Percentiles rank a stretch among this genome's conserved stretches.
Conservation (phyloP, 192 early-diverging fungal species). For the Haplosporangium gracile region DNA sequence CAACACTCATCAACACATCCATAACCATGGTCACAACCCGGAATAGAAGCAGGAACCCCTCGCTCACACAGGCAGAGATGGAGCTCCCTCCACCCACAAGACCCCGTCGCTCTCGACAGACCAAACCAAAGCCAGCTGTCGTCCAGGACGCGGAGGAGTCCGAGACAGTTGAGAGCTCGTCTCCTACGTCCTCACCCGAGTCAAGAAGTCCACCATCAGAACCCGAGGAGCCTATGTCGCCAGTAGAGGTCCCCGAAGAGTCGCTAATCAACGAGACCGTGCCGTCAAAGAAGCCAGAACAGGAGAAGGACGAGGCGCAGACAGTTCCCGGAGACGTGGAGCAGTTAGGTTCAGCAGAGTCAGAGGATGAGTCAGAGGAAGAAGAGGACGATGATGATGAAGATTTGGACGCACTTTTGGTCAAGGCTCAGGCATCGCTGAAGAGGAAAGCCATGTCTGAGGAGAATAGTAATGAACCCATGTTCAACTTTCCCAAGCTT, state of each 20-base stretch:
- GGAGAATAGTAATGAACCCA: slow-evolving; percentile 16
- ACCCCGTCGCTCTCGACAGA: slow-evolving; percentile 24
- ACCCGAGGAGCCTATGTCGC: neutral
- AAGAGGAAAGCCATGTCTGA: slow-evolving; percentile 38
- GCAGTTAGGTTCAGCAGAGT: neutral
- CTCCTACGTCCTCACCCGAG: slow-evolving; percentile 21
- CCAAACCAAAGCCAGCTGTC: neutral
- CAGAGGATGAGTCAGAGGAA: neutral
- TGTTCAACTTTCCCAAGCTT: slow-evolving; percentile 57
- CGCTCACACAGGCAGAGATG: neutral
- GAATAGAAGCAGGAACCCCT: slow-evolving; percentile 25
- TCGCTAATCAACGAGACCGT: neutral
- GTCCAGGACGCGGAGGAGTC: slow-evolving; percentile 19
- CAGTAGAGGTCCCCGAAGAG: neutral
- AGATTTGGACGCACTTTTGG: slow-evolving; percentile 53
- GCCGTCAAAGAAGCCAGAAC: neutral
- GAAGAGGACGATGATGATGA: slow-evolving; percentile 37
- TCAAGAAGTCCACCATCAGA: slow-evolving; percentile 13
- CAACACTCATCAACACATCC: neutral
- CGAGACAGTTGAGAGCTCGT: slow-evolving; percentile 37
- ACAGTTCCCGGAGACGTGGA: slow-evolving; percentile 5
- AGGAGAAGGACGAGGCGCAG: neutral
- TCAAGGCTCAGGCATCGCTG: slow-evolving; percentile 56
- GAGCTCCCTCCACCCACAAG: slow-evolving; percentile 12
- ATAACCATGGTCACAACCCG: slow-evolving; percentile 23